Percentiles rank a stretch among this genome's conserved stretches.
phyloP scores from a whole-genome alignment of 331 rosid genomes.

The Spiraea crenata region DNA sequence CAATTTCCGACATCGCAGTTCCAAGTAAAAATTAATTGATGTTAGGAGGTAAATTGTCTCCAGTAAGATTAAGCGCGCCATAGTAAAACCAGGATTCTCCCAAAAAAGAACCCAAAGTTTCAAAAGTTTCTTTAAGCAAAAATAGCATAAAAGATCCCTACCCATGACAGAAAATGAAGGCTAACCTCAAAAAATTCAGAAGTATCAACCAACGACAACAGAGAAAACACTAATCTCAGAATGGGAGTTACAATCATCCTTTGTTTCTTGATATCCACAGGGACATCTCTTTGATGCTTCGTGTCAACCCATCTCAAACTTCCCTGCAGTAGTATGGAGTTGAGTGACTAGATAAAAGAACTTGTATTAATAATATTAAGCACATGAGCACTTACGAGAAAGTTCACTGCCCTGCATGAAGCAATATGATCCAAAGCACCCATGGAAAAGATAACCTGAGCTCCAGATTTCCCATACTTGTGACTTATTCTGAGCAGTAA shows the following conservation, averaged over 20 bases:
- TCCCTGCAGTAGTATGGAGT: conserved; percentile 51
- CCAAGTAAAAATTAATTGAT: not conserved
- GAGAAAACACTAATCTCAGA: conserved; percentile 77
- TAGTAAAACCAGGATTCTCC: not conserved
- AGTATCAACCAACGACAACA: conserved; percentile 77
- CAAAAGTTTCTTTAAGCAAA: not conserved
- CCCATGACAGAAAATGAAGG: not conserved
- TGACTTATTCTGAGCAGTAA: conserved; percentile 74
- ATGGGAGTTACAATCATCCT: conserved; percentile 62
- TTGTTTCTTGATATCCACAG: conserved; percentile 68
- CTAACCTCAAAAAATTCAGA: conserved; percentile 90
- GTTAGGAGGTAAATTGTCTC: not conserved
- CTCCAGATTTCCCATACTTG: conserved; percentile 91
- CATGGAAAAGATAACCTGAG: conserved; percentile 81
- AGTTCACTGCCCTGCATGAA: conserved; percentile 66
- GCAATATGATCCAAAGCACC: conserved; percentile 80
- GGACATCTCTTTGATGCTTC: conserved; percentile 54
- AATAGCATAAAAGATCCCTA: not conserved
- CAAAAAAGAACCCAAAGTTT: conserved; percentile 6
- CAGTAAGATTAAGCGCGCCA: not conserved
- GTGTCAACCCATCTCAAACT: conserved; percentile 65
- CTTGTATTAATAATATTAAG: not conserved
- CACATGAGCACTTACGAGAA: conserved; percentile 48
- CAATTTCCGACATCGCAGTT: not conserved
- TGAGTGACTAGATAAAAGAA: conserved; percentile 11